These are phyloP conservation scores for Phytophthora nicotianae DNA, from an alignment of 352 stramenopile genomes.

Conservation along the genomic window DNA sequence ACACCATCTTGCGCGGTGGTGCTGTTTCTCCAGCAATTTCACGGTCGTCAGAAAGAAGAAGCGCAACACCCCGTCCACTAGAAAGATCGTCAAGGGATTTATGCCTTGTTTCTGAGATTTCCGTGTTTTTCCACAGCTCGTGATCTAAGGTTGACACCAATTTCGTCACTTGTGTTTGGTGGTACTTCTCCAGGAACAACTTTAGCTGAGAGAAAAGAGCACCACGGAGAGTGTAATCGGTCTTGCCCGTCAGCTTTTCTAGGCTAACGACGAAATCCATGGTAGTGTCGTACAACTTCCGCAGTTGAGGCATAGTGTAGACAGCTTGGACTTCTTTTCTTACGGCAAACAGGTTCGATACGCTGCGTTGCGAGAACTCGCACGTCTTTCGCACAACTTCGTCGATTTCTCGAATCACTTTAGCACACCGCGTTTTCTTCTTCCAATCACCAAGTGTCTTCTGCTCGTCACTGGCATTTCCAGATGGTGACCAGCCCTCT, in stretches of 20 bases:
- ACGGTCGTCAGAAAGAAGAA: slow-evolving; percentile 74
- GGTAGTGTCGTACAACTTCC: slow-evolving; percentile 94
- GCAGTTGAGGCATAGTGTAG: slow-evolving; percentile 93
- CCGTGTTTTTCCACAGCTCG: slow-evolving; percentile 94
- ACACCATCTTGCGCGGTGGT: slow-evolving; percentile 78
- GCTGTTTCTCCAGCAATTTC: slow-evolving; percentile 66
- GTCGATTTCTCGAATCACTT: slow-evolving; percentile 85
- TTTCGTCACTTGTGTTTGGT: slow-evolving; percentile 92
- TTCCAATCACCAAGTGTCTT: slow-evolving; percentile 78
- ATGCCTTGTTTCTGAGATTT: slow-evolving; percentile 92
- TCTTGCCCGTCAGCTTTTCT: slow-evolving; percentile 91
- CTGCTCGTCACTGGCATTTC: slow-evolving; percentile 49
- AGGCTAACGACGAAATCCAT: slow-evolving; percentile 93
- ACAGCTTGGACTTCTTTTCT: slow-evolving; percentile 87
- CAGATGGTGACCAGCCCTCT: slow-evolving; percentile 49
- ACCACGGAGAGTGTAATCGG: slow-evolving; percentile 91
- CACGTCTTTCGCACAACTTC: slow-evolving; percentile 86
- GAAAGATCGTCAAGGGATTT: slow-evolving; percentile 91
- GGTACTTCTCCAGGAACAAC: slow-evolving; percentile 95
- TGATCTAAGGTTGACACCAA: slow-evolving; percentile 95
- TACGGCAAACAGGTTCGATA: slow-evolving; percentile 87
- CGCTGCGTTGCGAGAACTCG: slow-evolving; percentile 87
- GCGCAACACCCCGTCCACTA: slow-evolving; percentile 86
- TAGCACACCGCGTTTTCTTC: slow-evolving; percentile 67
- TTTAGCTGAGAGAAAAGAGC: slow-evolving; percentile 95